Conservation (phyloP, 257 asterid genomes). For the Thymus mandschuricus region DNA sequence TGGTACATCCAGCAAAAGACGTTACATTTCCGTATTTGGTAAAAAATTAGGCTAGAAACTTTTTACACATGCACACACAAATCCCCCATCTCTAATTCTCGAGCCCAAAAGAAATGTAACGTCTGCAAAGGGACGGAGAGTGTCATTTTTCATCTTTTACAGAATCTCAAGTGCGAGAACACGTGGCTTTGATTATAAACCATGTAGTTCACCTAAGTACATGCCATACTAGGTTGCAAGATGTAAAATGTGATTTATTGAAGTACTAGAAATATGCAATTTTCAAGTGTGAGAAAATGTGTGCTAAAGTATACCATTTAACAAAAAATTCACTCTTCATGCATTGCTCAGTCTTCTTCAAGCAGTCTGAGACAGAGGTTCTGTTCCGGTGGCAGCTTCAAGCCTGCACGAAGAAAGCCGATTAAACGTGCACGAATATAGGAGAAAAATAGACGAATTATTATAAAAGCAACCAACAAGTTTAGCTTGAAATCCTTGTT, state of each 20-base stretch:
- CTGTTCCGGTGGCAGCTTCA: conserved; percentile 54
- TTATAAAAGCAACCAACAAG: not conserved
- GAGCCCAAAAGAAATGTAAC: no score
- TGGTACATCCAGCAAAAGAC: no score
- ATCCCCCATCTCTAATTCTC: no score
- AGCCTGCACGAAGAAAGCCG: conserved; percentile 50
- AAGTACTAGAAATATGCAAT: not conserved
- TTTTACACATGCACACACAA: no score
- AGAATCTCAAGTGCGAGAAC: no score
- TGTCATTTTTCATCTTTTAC: no score
- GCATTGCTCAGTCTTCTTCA: conserved; percentile 30
- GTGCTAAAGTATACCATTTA: not conserved
- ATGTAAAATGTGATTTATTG: not conserved
- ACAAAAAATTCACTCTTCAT: not conserved
- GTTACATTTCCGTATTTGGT: no score
- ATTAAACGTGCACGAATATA: conserved; percentile 15
- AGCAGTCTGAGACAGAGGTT: conserved; percentile 62
- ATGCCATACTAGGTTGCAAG: not conserved
- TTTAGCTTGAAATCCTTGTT: not conserved
- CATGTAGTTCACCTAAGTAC: not conserved
- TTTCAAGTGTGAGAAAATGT: conserved; percentile 16
- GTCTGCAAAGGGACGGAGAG: no score
- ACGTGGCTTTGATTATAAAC: not conserved
- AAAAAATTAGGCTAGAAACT: no score
- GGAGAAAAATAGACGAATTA: not conserved